Evolutionary conservation across 345 rosid genomes (phyloP).

Genomic region (Sisymbrium irio): DNA sequence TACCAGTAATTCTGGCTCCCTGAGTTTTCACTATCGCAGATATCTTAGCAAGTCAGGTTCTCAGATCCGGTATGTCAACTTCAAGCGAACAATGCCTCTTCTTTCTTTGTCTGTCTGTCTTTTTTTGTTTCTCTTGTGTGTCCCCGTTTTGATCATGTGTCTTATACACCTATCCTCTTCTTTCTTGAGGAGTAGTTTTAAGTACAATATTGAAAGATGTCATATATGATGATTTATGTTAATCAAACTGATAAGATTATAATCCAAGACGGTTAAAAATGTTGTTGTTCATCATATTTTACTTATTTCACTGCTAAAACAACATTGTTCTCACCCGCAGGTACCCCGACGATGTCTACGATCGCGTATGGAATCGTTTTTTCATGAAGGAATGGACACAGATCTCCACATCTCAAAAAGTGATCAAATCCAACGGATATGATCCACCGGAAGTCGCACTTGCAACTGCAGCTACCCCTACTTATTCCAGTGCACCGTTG

Average conservation of each 20-base stretch:
- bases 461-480: conserved; percentile 18
- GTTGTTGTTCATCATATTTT: no score
- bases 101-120: not conserved
- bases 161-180: no score
- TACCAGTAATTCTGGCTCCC: conserved; percentile 7
- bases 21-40: not conserved
- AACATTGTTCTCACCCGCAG: not conserved
- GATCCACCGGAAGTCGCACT: conserved; percentile 13
- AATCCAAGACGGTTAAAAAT: no score
- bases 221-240: not conserved
- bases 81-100: not conserved
- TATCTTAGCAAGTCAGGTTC: not conserved
- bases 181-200: no score
- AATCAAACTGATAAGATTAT: not conserved
- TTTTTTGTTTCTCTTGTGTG: not conserved
- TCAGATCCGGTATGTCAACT: not conserved
- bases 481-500: conserved; percentile 7
- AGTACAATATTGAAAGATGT: no score
- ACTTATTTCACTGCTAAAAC: not conserved
- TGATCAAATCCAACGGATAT: not conserved
- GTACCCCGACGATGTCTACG: not conserved
- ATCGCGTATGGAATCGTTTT: not conserved
- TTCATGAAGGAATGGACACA: not conserved
- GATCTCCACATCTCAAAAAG: not conserved
- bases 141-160: not conserved